phyloP scores from a whole-genome alignment of 2,329 filamentous ascomycete genomes.

The Thielaviopsis euricoi region DNA sequence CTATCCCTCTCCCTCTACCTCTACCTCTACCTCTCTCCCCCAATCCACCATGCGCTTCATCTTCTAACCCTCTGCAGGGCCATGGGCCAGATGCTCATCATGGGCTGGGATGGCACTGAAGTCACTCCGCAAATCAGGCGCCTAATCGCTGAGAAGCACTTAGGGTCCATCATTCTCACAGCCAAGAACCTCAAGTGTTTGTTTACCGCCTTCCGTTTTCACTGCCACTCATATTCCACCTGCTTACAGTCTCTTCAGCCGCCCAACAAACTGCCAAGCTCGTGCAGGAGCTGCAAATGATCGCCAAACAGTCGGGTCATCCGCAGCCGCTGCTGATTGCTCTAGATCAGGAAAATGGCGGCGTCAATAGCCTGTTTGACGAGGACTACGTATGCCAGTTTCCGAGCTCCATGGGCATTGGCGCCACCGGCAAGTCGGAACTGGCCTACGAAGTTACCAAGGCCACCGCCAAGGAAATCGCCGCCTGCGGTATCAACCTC shows the following conservation, averaged over 20 bases:
- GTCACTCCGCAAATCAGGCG: slow-evolving; percentile 69
- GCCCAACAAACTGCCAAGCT: slow-evolving; percentile 78
- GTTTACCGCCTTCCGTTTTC: slow-evolving; percentile 14
- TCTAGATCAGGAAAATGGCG: slow-evolving; percentile 93
- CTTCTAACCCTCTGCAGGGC: slow-evolving; percentile 31
- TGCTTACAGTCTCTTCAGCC: slow-evolving; percentile 34
- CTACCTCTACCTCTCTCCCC: too few species aligned
- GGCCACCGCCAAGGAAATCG: slow-evolving; percentile 81
- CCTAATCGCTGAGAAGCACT: slow-evolving; percentile 67
- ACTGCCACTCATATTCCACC: too few species aligned
- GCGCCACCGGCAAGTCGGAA: slow-evolving; percentile 74
- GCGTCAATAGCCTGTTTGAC: slow-evolving; percentile 91
- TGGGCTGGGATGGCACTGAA: slow-evolving; percentile 74
- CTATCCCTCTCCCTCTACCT: slow-evolving; percentile 10
- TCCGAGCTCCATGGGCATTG: slow-evolving; percentile 89
- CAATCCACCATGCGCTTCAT: too few species aligned
- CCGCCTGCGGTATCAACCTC: slow-evolving; percentile 87
- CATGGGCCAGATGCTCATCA: slow-evolving; percentile 63
- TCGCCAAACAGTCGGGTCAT: slow-evolving; percentile 80
- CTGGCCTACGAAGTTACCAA: slow-evolving; percentile 82
- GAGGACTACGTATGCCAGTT: slow-evolving; percentile 94
- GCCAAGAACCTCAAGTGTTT: slow-evolving; percentile 75
- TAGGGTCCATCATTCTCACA: slow-evolving; percentile 74
- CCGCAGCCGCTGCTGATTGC: slow-evolving; percentile 78
- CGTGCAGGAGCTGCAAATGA: slow-evolving; percentile 81